These are phyloP conservation scores for Niveomyces coronatus DNA, from an alignment of 2,329 filamentous ascomycete genomes.

Conservation along the genomic window DNA sequence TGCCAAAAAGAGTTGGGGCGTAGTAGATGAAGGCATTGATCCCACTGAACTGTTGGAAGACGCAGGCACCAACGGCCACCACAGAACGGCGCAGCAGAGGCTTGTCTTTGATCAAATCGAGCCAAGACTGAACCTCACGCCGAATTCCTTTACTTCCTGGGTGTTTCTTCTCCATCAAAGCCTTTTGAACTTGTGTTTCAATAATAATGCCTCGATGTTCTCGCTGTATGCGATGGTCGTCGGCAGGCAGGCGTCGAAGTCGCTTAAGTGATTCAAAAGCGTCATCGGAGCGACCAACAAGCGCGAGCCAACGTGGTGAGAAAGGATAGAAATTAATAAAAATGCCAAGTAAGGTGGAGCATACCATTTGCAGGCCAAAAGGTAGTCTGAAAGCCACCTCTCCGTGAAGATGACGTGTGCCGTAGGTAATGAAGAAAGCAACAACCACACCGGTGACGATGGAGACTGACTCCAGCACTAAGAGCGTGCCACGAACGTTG, in stretches of 20 bases:
- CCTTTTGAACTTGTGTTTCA: slow-evolving; percentile 17
- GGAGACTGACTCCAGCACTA: slow-evolving; percentile 30
- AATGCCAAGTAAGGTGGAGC: slow-evolving; percentile 16
- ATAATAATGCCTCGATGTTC: slow-evolving; percentile 19
- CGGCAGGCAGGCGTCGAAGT: slow-evolving; percentile 14
- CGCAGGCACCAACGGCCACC: slow-evolving; percentile 43
- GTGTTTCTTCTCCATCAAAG: slow-evolving; percentile 22
- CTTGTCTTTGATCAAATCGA: slow-evolving; percentile 25
- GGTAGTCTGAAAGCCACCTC: slow-evolving; percentile 21
- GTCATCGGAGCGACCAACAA: slow-evolving; percentile 17
- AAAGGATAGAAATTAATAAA: slow-evolving; percentile 18
- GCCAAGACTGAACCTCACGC: slow-evolving; percentile 24
- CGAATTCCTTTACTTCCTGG: no score
- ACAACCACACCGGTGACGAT: slow-evolving; percentile 22
- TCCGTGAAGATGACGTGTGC: slow-evolving; percentile 17
- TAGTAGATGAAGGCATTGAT: slow-evolving; percentile 44
- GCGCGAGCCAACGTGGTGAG: slow-evolving; percentile 19
- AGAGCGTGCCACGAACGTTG: slow-evolving; percentile 35
- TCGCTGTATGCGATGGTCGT: slow-evolving; percentile 14
- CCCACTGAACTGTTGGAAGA: slow-evolving; percentile 43
- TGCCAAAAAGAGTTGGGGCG: slow-evolving; percentile 46
- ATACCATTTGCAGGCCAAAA: slow-evolving; percentile 21
- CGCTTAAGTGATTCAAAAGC: slow-evolving; percentile 15
- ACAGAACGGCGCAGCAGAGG: slow-evolving; percentile 37
- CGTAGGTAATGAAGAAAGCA: slow-evolving; percentile 23